Evolutionary conservation across 129 eudicot genomes (phyloP), one percentile per base, ranked within the genome.

Genomic region (Daucus carota): DNA sequence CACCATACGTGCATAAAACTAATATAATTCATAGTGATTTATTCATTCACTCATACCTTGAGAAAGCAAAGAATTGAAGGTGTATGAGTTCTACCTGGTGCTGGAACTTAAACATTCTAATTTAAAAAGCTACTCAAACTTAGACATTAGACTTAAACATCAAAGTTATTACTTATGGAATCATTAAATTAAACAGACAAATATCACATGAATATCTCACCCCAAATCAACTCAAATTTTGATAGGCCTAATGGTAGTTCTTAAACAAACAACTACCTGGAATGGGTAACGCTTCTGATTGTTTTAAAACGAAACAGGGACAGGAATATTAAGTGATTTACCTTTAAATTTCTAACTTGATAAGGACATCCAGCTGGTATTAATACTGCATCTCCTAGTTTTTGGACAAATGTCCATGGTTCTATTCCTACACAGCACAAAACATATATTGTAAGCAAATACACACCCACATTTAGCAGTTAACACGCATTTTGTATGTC

Each of bases 371-470:
- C 90, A 52, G 84, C 87, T 14, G 82, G 81, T 20, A 83, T 82
- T 45, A 77, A 33, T 34, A 78, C 85, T 2, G 88, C 88, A 10
- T 87, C 87, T 69, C 88, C 90, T 73, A 78, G 75, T 63, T 84
- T 87, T 36, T 87, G 90, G 14, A 87, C 80, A 41, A 84, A 79
- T 22, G 88, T 84, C 90, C 90, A 87, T 34, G 90, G 86, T 76
- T 87, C 88, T 42, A 87, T 81, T 45, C 88, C 88, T 87, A 60
- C 29, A 77, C n/a, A 11, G 26, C 10, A 20, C 5, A 68, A 18
- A 36, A 68, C 17, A 67, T 34, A 20, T 2, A 70, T 36, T 28
- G 38, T 15, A 36, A 60, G 10, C 40, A 10, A 1, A 54, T 65
- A 50, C 59, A 50, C 59, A 18, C 22, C 8, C 59, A 71, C 8